Evolutionary conservation across 306 rosid species (phyloP).

Genomic region (Begonia fuchsioides): DNA sequence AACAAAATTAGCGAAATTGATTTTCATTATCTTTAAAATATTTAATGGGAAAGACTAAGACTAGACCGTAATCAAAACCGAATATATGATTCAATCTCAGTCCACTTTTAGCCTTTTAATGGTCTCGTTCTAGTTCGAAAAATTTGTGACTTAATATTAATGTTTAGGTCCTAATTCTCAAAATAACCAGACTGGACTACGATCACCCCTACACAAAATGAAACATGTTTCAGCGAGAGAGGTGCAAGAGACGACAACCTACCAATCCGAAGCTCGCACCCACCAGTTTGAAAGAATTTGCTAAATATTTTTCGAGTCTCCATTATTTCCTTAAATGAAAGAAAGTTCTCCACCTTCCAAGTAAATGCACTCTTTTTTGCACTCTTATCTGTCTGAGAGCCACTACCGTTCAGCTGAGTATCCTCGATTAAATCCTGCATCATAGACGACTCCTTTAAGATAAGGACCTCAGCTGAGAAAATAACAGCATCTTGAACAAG

Average conservation of each 20-base stretch:
- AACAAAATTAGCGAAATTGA: too few relatives aligned
- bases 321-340: conserved; percentile 95
- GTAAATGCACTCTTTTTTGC: conserved; percentile 75
- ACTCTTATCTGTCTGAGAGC: conserved; percentile 34
- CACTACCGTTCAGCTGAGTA: conserved; percentile 28
- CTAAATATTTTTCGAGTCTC: conserved; percentile 96
- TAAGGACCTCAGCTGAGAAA: conserved; percentile 95
- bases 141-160: too few relatives aligned
- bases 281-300: conserved; percentile 99
- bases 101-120: too few relatives aligned
- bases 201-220: conserved; percentile 14
- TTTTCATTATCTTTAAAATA: too few relatives aligned
- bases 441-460: conserved; percentile 82
- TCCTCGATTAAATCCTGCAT: conserved; percentile 74
- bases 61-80: too few relatives aligned
- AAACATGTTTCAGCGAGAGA: conserved; percentile 9
- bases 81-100: too few relatives aligned
- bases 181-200: too few relatives aligned
- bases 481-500: conserved; percentile 90
- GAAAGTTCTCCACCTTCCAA: conserved; percentile 98
- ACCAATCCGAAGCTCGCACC: conserved; percentile 99
- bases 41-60: too few relatives aligned
- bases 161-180: too few relatives aligned
- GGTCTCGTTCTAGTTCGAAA: too few relatives aligned
- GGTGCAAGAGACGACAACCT: conserved; percentile 21